These are phyloP conservation scores for Solanum gandarillasii DNA, from an alignment of 257 asterid species.

Conservation along the genomic window DNA sequence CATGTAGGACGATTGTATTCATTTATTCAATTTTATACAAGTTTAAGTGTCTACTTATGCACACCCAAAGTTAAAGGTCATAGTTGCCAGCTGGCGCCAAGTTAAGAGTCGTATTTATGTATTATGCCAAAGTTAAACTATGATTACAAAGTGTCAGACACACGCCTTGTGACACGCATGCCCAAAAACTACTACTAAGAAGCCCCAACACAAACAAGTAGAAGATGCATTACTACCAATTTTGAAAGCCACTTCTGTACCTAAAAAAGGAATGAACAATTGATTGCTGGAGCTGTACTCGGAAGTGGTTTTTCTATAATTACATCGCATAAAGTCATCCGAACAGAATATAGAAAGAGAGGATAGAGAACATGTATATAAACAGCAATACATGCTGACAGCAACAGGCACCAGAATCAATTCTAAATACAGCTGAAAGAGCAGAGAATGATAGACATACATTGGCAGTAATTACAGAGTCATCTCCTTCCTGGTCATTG, in stretches of 20 bases:
- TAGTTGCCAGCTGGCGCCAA: no score
- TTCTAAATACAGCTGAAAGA: neutral
- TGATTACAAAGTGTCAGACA: neutral
- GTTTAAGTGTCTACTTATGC: no score
- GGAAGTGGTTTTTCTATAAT: neutral
- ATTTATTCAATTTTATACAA: no score
- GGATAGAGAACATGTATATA: neutral
- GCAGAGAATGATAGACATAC: conserved; percentile 27
- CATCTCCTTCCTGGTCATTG: conserved; percentile 94
- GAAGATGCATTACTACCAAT: neutral
- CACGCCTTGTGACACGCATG: neutral
- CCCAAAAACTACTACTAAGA: neutral
- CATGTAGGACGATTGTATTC: no score
- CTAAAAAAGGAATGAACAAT: neutral
- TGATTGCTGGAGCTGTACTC: neutral
- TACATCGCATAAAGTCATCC: neutral
- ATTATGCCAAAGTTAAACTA: neutral
- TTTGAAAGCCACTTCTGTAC: neutral
- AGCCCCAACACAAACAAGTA: neutral
- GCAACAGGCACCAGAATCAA: neutral
- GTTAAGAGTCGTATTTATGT: no score
- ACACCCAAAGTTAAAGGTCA: no score
- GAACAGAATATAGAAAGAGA: neutral
- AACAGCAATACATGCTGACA: neutral
- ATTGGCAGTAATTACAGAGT: conserved; percentile 69